Percentiles rank a stretch among this genome's conserved stretches.
Evolutionary conservation across 1,139 yeast species (phyloP).

Genomic region (Meyerozyma carpophila): DNA sequence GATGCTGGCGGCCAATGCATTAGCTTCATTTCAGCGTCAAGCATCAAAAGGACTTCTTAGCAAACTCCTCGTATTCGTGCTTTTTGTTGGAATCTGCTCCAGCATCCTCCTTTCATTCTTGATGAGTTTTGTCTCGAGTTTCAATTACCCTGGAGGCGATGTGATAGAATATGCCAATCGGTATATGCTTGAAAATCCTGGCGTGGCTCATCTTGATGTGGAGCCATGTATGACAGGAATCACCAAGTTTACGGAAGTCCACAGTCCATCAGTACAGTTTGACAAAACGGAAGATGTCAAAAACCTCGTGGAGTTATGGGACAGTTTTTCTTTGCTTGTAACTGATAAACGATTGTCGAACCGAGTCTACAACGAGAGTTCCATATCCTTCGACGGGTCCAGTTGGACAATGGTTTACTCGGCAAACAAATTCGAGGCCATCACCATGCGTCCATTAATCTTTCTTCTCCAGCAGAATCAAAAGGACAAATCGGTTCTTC

Average conservation of each 20-base stretch:
- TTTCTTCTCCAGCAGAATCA: conserved; percentile 9
- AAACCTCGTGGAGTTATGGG: conserved; percentile 41
- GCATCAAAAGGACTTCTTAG: conserved; percentile 19
- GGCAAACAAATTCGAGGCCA: conserved; percentile 17
- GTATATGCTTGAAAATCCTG: conserved; percentile 21
- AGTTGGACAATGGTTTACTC: conserved; percentile 25
- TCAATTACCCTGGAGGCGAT: conserved; percentile 86
- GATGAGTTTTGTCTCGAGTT: conserved; percentile 59
- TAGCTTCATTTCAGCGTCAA: conserved; percentile 35
- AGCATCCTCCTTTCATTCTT: conserved; percentile 41
- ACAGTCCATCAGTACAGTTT: conserved; percentile 41
- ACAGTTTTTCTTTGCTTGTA: conserved; percentile 54
- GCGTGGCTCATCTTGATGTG: conserved; percentile 66
- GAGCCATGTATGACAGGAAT: conserved; percentile 88
- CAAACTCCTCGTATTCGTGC: conserved; percentile 20
- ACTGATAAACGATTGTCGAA: conserved; percentile 28
- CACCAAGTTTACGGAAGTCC: conserved; percentile 63
- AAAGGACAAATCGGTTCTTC: conserved; percentile 6
- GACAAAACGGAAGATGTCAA: conserved; percentile 65
- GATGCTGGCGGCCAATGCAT: conserved; percentile 59
- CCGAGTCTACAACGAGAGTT: conserved; percentile 4
- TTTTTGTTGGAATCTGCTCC: conserved; percentile 23
- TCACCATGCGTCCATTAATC: conserved; percentile 16
- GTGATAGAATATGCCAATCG: conserved; percentile 57
- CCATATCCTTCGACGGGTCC: conserved; percentile 10